These are phyloP conservation scores for Paspalum vaginatum DNA, from an alignment of 176 grass and related monocot genomes.

Conservation along the genomic window DNA sequence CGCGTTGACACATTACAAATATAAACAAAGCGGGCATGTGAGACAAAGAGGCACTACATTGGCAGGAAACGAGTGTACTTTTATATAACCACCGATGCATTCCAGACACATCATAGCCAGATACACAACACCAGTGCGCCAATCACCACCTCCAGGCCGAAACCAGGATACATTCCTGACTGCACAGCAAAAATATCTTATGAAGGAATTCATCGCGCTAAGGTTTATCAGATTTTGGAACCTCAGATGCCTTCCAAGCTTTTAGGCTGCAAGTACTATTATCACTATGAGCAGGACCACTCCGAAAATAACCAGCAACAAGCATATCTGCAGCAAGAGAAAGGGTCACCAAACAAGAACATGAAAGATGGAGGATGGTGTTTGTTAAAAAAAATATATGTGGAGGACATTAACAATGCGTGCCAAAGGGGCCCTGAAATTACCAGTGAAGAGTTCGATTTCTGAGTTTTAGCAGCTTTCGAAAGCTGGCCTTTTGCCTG, in stretches of 20 bases:
- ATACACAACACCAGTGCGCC: constrained; percentile 37
- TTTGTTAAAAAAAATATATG: background rate
- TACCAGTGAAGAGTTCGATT: constrained; percentile 93
- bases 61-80: constrained; percentile 33
- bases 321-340: constrained; percentile 68
- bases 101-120: constrained; percentile 32
- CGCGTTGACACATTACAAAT: constrained; percentile 30
- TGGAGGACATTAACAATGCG: background rate
- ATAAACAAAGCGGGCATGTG: constrained; percentile 23
- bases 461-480: constrained; percentile 89
- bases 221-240: constrained; percentile 36
- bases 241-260: constrained; percentile 24
- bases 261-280: constrained; percentile 86
- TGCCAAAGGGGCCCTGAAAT: background rate
- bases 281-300: constrained; percentile 94
- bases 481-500: constrained; percentile 81
- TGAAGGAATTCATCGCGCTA: constrained; percentile 39
- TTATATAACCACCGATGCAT: constrained; percentile 37
- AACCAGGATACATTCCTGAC: constrained; percentile 43
- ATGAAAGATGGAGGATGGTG: background rate
- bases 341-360: background rate
- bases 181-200: constrained; percentile 58
- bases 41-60: background rate
- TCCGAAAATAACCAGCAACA: constrained; percentile 92
- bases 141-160: constrained; percentile 28